Base-by-base conservation (phyloP, 345 rosid species). In the Gossypium longicalyx region DNA sequence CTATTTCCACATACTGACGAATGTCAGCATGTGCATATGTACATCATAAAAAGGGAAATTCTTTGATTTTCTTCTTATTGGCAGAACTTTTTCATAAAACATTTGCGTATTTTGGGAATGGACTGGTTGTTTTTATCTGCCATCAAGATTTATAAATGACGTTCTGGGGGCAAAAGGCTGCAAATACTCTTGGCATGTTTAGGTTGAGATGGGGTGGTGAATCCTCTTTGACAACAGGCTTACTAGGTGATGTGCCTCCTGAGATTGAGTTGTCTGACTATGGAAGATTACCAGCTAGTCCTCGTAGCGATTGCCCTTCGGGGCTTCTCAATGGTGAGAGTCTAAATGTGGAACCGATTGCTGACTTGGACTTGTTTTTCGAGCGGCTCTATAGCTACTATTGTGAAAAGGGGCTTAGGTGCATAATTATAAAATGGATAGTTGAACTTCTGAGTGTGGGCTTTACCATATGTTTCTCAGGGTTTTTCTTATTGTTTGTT, bases 321-420 rank as follows among this genome's bases (percentile, higher is more conserved):
- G 97, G 94, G 54, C 90, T 93, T 76, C 97, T 96, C 74, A 90
- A 89, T 80, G 98, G 99, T 29, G 97, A 96, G 80, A 89, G 91
- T 80, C 80, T 89, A 82, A 93, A 79, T 80, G 82, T 83, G 52
- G 91, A 91, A 76, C 91, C 93, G 20, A 93, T 96, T 77, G 86
- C 92, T 71, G 98, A 96, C 82, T 83, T 96, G 85, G 99, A 96
- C 85, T 86, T 93, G 44, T 96, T 96, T 83, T 89, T 96, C 25
- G 98, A 92, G 82, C 89, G 87, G 82, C 87, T 96, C 29, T 96
- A 96, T 71, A 88, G 91, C 83, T 96, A 96, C 77, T 93, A 96
- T 43, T 86, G 97, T 44, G 99, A 90, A 82, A 96, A 96, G 78
- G 99, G 99, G 41, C 91, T 96, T 75, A 88, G 95, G 93, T 96